A percentile compares a stretch with the other conserved stretches of the same genome.
phyloP scores from a whole-genome alignment of 495 filamentous ascomycete genomes.

The Xylaria sp. region DNA sequence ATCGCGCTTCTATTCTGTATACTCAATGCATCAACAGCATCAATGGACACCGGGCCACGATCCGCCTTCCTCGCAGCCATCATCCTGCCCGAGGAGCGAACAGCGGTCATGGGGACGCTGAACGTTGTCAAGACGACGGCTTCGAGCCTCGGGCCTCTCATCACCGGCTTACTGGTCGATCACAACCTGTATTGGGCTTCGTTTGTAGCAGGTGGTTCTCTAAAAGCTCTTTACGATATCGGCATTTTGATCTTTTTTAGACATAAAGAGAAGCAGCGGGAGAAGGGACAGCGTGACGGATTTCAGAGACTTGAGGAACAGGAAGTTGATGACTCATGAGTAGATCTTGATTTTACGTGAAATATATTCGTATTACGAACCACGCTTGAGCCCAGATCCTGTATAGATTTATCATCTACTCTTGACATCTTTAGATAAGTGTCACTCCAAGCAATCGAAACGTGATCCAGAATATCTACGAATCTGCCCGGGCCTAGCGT shows the following conservation, averaged over 20 bases:
- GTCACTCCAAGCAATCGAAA: neutral
- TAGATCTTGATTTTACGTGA: neutral
- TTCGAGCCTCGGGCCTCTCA: constrained; percentile 68
- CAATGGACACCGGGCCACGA: constrained; percentile 85
- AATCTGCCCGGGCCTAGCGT: neutral
- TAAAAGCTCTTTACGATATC: constrained; percentile 76
- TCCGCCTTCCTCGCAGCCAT: constrained; percentile 81
- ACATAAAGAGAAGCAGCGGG: constrained; percentile 42
- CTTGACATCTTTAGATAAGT: neutral
- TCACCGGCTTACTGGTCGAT: constrained; percentile 75
- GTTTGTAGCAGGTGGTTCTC: constrained; percentile 73
- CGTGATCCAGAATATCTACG: neutral
- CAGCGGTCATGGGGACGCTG: constrained; percentile 78
- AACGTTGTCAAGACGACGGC: constrained; percentile 72
- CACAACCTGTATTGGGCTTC: constrained; percentile 72
- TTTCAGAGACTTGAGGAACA: constrained; percentile 23
- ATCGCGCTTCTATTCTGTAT: constrained; percentile 68
- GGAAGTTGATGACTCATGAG: neutral
- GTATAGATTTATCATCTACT: neutral
- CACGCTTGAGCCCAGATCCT: neutral
- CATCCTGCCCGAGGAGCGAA: constrained; percentile 76
- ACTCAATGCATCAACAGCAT: constrained; percentile 61
- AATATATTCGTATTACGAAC: neutral
- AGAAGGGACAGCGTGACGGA: constrained; percentile 23
- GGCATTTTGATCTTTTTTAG: constrained; percentile 74